A percentile compares a stretch with the other conserved stretches of the same genome.
Conservation (phyloP, 2,329 filamentous ascomycete species). For the Aaosphaeria arxii region DNA sequence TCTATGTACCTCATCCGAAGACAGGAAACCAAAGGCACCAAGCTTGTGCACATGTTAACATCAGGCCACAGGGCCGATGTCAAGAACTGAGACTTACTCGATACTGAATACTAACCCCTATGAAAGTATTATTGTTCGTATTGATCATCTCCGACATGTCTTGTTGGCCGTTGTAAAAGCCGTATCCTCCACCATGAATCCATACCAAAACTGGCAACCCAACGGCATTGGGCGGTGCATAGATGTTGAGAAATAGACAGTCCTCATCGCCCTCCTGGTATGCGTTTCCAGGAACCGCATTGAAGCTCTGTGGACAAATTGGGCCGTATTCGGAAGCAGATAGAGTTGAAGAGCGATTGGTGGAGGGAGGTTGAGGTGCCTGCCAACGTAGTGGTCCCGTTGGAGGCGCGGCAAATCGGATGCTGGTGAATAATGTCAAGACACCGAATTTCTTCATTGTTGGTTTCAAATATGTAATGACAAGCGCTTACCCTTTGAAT, state of each 20-base stretch:
- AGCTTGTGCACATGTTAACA: slow-evolving; percentile 21
- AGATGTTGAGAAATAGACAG: slow-evolving; percentile 38
- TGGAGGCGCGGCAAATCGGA: slow-evolving; percentile 19
- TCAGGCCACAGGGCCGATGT: not conserved
- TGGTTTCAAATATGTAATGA: not conserved
- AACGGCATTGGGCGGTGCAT: slow-evolving; percentile 19
- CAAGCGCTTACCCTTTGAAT: slow-evolving; percentile 18
- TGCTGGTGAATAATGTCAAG: slow-evolving; percentile 6
- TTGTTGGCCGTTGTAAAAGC: slow-evolving; percentile 34
- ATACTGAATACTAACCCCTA: slow-evolving; percentile 51
- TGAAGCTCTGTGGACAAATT: slow-evolving; percentile 13
- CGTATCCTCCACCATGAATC: slow-evolving; percentile 36
- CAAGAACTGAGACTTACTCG: slow-evolving; percentile 26
- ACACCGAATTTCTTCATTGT: not conserved
- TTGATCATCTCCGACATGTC: slow-evolving; percentile 44
- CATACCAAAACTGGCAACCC: slow-evolving; percentile 33
- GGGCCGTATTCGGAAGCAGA: slow-evolving; percentile 11
- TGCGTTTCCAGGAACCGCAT: slow-evolving; percentile 4
- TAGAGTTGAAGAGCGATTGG: slow-evolving; percentile 4
- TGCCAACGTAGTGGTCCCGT: slow-evolving; percentile 9
- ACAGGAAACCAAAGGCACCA: slow-evolving; percentile 45
- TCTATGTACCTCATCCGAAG: slow-evolving; percentile 35
- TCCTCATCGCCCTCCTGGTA: slow-evolving; percentile 18
- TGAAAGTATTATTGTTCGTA: slow-evolving; percentile 47
- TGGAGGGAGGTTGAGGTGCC: slow-evolving; percentile 12